These are phyloP conservation scores for Globisporangium splendens DNA, from an alignment of 352 stramenopile genomes.

Conservation along the genomic window DNA sequence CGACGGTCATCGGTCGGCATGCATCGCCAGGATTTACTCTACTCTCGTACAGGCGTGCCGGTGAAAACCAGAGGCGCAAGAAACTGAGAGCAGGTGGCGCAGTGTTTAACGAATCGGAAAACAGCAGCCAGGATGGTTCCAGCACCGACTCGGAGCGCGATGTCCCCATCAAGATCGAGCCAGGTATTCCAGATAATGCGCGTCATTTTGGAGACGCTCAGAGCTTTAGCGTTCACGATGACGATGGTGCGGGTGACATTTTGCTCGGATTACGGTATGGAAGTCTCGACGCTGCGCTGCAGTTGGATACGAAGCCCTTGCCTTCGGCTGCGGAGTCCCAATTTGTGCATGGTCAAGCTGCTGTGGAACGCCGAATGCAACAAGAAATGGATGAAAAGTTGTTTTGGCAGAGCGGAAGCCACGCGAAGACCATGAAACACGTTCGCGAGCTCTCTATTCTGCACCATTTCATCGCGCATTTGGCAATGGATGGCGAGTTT, in stretches of 20 bases:
- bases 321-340: too few relatives aligned
- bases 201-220: background rate
- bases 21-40: slow-evolving; percentile 29
- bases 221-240: background rate
- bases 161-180: background rate
- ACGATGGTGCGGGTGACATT: slow-evolving; percentile 8
- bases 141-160: slow-evolving; percentile 2
- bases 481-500: background rate
- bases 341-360: too few relatives aligned
- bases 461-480: slow-evolving; percentile 1
- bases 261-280: slow-evolving; percentile 2
- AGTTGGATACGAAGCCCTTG: too few relatives aligned
- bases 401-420: background rate
- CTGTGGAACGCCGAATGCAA: too few relatives aligned
- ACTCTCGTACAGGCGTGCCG: slow-evolving; percentile 33
- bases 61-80: background rate
- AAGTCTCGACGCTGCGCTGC: background rate
- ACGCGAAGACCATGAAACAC: background rate
- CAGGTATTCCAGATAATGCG: too few relatives aligned
- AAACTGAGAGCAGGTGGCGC: too few relatives aligned
- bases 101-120: too few relatives aligned
- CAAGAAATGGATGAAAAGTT: background rate
- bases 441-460: slow-evolving; percentile 1
- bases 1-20: slow-evolving; percentile 27
- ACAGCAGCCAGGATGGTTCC: background rate